These are phyloP conservation scores for Tylopilus intermedius DNA, from an alignment of 768 basidiomycete genomes.

Conservation along the genomic window DNA sequence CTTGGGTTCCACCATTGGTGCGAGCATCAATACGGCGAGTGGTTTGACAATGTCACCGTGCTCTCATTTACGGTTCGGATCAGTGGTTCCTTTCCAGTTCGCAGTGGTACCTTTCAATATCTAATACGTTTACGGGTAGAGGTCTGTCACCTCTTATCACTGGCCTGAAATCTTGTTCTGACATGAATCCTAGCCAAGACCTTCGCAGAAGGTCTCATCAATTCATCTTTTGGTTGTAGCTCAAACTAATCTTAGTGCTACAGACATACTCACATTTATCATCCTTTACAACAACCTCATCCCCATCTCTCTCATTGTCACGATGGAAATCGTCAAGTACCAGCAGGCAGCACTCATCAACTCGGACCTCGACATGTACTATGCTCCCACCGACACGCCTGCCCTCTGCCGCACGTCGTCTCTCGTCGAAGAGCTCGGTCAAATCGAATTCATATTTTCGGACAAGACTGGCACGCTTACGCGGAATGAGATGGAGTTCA, in stretches of 20 bases:
- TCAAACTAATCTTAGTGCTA: slow-evolving; percentile 7
- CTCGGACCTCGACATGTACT: slow-evolving; percentile 97
- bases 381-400: slow-evolving; percentile 90
- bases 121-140: slow-evolving; percentile 53
- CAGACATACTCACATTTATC: slow-evolving; percentile 96
- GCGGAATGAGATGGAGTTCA: slow-evolving; percentile 98
- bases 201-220: slow-evolving; percentile 73
- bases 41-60: neutral
- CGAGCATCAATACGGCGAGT: slow-evolving; percentile 74
- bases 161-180: neutral
- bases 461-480: slow-evolving; percentile 96
- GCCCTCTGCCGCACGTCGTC: slow-evolving; percentile 97
- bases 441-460: slow-evolving; percentile 94
- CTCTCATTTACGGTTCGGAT: slow-evolving; percentile 2
- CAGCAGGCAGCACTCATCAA: slow-evolving; percentile 98
- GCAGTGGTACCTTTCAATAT: slow-evolving; percentile 87
- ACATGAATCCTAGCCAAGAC: slow-evolving; percentile 47
- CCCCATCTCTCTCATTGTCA: slow-evolving; percentile 97
- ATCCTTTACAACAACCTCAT: slow-evolving; percentile 99
- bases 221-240: neutral
- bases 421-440: slow-evolving; percentile 96
- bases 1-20: slow-evolving; percentile 86
- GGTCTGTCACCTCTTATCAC: slow-evolving; percentile 39
- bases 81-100: slow-evolving; percentile 82
- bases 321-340: slow-evolving; percentile 99